Evolutionary conservation across 176 grass and related monocot genomes (phyloP).

Genomic region (Otatea glauca): DNA sequence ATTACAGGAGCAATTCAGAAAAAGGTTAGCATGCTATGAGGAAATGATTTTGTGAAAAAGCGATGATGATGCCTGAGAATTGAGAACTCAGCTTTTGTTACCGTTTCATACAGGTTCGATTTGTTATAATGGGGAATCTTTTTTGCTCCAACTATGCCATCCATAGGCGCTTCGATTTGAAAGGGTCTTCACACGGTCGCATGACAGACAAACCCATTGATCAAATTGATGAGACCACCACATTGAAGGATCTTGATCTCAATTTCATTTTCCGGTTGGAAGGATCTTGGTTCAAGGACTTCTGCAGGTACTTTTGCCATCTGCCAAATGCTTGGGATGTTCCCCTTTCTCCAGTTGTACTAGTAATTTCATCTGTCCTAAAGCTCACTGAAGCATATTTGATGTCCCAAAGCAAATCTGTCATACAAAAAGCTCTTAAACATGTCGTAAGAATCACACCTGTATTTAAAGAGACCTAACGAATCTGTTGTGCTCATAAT

Average conservation of each 20-base stretch:
- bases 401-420: not conserved
- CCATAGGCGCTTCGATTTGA: slow-evolving; percentile 77
- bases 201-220: slow-evolving; percentile 77
- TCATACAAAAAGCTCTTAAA: not conserved
- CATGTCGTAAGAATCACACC: not conserved
- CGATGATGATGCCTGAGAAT: not conserved
- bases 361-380: not conserved
- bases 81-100: not conserved
- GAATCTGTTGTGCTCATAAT: not conserved
- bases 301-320: slow-evolving; percentile 54
- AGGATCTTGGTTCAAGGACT: slow-evolving; percentile 70
- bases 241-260: slow-evolving; percentile 86
- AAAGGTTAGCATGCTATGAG: slow-evolving; percentile 60
- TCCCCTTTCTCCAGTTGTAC: slow-evolving; percentile 14
- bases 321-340: not conserved
- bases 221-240: slow-evolving; percentile 75
- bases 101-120: slow-evolving; percentile 62
- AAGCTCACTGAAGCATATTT: not conserved
- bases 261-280: slow-evolving; percentile 82
- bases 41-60: not conserved
- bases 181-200: slow-evolving; percentile 85
- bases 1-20: slow-evolving; percentile 73
- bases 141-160: slow-evolving; percentile 65
- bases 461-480: not conserved
- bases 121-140: slow-evolving; percentile 93